Conservation (phyloP, 352 stramenopile genomes). For the Phytophthora cajani region DNA sequence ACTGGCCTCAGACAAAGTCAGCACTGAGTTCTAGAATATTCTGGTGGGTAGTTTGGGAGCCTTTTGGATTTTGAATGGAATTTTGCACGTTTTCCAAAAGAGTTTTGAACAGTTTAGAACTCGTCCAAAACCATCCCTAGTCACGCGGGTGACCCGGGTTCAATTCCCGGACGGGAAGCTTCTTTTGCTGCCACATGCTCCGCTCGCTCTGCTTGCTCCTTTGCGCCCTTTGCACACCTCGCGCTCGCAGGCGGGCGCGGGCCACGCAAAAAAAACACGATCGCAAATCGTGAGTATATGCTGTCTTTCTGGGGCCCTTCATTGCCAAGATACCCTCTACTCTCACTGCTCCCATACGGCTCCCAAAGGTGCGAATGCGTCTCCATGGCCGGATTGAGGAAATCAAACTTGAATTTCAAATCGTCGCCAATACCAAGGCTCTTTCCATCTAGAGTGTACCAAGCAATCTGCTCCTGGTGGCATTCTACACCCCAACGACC, state of each 20-base stretch:
- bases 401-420: not conserved
- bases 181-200: constrained; percentile 15
- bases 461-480: not conserved
- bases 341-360: not conserved
- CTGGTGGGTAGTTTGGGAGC: no score
- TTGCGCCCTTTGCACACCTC: not conserved
- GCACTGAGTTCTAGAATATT: no score
- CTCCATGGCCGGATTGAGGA: not conserved
- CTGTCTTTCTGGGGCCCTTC: not conserved
- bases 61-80: no score
- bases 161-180: constrained; percentile 35
- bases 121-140: not conserved
- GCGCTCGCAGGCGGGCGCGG: no score
- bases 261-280: not conserved
- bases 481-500: not conserved
- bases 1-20: no score
- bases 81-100: no score
- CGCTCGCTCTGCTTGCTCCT: not conserved
- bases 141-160: constrained; percentile 35
- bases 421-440: not conserved
- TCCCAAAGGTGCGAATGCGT: not conserved
- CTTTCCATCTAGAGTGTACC: not conserved
- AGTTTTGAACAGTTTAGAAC: no score
- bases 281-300: not conserved
- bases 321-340: not conserved